A percentile compares a stretch with the other conserved stretches of the same genome.
These are phyloP conservation scores for Solanum chmielewskii DNA, from an alignment of 257 asterid genomes.

Conservation along the genomic window DNA sequence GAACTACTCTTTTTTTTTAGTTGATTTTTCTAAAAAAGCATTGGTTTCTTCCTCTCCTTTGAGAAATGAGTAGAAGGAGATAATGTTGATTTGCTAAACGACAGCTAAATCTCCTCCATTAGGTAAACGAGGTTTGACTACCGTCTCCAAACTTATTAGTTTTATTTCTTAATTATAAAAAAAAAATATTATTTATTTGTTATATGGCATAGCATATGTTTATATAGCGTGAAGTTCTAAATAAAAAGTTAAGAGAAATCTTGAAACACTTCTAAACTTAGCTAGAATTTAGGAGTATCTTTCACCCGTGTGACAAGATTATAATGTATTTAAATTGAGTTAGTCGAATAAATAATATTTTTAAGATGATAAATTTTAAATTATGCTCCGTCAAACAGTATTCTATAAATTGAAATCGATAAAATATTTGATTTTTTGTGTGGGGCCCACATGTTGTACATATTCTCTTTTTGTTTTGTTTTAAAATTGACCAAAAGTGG, in stretches of 20 bases:
- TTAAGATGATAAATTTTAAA: too few relatives aligned
- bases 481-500: background rate
- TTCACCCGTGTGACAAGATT: accelerated
- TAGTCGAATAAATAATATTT: accelerated
- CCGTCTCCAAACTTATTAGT: background rate
- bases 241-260: accelerated
- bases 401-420: background rate
- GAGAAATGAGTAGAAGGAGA: background rate
- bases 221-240: accelerated
- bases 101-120: background rate
- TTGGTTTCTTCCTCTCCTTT: background rate
- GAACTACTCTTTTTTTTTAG: background rate
- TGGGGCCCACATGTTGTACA: background rate
- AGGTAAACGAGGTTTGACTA: background rate
- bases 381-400: background rate
- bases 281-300: too few relatives aligned
- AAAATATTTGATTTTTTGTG: background rate
- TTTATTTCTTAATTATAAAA: too few relatives aligned
- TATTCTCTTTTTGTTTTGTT: background rate
- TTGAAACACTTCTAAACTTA: too few relatives aligned
- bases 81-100: background rate
- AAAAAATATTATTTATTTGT: accelerated
- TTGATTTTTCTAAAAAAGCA: background rate
- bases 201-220: background rate
- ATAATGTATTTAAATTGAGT: background rate